phyloP scores from a whole-genome alignment of 768 basidiomycete species.

The Rhizopogon vesiculosus region DNA sequence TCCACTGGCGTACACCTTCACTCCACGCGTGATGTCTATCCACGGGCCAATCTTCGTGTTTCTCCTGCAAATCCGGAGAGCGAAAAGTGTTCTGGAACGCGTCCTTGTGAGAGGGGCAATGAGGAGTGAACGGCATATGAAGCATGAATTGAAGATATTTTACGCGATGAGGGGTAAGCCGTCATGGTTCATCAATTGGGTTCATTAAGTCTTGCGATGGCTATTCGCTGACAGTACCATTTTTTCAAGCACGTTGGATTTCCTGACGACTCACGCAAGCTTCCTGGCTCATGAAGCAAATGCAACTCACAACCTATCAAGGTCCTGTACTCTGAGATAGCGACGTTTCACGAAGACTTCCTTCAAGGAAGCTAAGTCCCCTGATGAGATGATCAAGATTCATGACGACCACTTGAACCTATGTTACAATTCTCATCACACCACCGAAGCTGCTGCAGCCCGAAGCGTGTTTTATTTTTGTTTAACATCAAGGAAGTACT shows the following conservation, averaged over 20 bases:
- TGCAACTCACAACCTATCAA: too few species aligned
- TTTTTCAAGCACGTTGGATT: slow-evolving; percentile 47
- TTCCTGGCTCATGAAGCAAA: too few species aligned
- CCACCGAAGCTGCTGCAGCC: too few species aligned
- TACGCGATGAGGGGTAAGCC: slow-evolving; percentile 73
- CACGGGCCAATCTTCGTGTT: slow-evolving; percentile 71
- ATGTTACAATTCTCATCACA: too few species aligned
- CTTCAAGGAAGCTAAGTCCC: too few species aligned
- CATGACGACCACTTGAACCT: too few species aligned
- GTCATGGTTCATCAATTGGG: slow-evolving; percentile 84
- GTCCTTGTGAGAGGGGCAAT: slow-evolving; percentile 58
- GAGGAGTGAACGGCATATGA: slow-evolving; percentile 26
- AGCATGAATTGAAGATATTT: slow-evolving; percentile 58
- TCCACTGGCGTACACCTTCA: slow-evolving; percentile 76
- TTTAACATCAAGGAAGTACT: too few species aligned
- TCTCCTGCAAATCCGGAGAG: slow-evolving; percentile 67
- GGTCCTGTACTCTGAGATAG: too few species aligned
- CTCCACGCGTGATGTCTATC: slow-evolving; percentile 44
- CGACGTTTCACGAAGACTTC: too few species aligned
- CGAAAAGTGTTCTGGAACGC: slow-evolving; percentile 65
- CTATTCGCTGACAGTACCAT: slow-evolving; percentile 3
- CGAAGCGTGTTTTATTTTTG: too few species aligned
- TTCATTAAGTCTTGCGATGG: slow-evolving; percentile 6
- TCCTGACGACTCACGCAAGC: too few species aligned
- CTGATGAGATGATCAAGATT: too few species aligned